Conservation (phyloP, 140 eudicot species). For the Flaveria floridana region DNA sequence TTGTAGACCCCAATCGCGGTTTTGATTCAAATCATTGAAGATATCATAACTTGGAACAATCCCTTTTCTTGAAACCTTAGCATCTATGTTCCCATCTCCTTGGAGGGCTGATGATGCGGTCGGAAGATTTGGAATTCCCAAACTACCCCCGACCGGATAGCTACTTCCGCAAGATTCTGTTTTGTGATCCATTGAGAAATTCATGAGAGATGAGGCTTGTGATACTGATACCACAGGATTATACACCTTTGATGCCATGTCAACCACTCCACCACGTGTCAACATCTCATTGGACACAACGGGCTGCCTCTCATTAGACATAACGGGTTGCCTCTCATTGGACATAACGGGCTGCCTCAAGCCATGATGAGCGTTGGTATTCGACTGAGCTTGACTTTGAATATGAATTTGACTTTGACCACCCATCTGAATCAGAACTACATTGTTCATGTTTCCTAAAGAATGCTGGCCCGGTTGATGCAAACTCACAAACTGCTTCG, state of each 20-base stretch:
- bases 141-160: conserved; percentile 39
- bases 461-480: conserved; percentile 51
- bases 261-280: conserved; percentile 45
- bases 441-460: conserved; percentile 51
- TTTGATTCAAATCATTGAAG: conserved; percentile 56
- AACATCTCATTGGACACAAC: conserved; percentile 40
- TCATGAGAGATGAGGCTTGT: conserved; percentile 52
- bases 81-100: conserved; percentile 49
- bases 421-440: conserved; percentile 54
- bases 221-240: conserved; percentile 51
- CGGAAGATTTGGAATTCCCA: conserved; percentile 39
- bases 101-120: conserved; percentile 38
- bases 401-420: conserved; percentile 35
- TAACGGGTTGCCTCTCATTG: too few relatives aligned
- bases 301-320: conserved; percentile 36
- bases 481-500: conserved; percentile 70
- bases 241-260: conserved; percentile 33
- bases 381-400: conserved; percentile 41
- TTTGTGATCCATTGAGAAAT: conserved; percentile 58
- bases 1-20: conserved; percentile 65
- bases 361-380: conserved; percentile 31
- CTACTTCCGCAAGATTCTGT: conserved; percentile 43
- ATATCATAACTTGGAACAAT: conserved; percentile 54
- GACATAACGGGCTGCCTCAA: too few relatives aligned
- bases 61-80: conserved; percentile 35